Base-by-base conservation (phyloP, 2,329 filamentous ascomycete genomes). In the Herpotrichia juniperi region DNA sequence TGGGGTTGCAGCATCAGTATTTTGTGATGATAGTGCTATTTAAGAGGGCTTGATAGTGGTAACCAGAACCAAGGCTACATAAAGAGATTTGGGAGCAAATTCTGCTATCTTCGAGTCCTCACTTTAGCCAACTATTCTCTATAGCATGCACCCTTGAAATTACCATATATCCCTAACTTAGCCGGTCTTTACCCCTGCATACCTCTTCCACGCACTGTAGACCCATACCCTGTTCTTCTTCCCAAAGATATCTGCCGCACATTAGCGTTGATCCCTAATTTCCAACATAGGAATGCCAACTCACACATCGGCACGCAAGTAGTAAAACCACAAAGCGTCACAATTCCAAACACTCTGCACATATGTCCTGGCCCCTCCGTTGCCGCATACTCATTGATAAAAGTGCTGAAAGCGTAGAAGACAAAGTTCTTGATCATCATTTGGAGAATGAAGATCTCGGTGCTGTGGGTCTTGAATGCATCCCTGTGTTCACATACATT, bases 371-470 rank as follows among this genome's bases (percentile, higher is more conserved):
- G 61, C 1, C 69, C 69, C 4, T 60, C 46, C 10, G 50, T 48
- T 1, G 57, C 60, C 2, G 60, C 61, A 57, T 64, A 71, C 1
- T 63, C 63, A 46, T 72, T 72, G 24, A 71, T 63, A 37, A 72
- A 69, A 1, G 61, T 67, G 14, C 64, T 68, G 44, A 71, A 72
- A 1, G 58, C 67, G 51, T 71, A 72, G 50, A 71, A 71, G 3
- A 71, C 34, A 44, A 72, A 69, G 37, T 71, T 71, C 50, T 71
- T 72, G 1, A 69, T 55, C 66, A 71, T 71, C 69, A 72, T 72
- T 39, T 72, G 68, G 9, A 72, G 54, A 40, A 71, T 65, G 52
- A 72, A 72, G 12, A 72, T 63, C 42, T 70, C 60, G 3, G 68
- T 71, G 1, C 63, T 54, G 34, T 69, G 59, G 2, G 48, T 53